Conservation (phyloP, 2,329 filamentous ascomycete genomes). For the Colletotrichum sp. region DNA sequence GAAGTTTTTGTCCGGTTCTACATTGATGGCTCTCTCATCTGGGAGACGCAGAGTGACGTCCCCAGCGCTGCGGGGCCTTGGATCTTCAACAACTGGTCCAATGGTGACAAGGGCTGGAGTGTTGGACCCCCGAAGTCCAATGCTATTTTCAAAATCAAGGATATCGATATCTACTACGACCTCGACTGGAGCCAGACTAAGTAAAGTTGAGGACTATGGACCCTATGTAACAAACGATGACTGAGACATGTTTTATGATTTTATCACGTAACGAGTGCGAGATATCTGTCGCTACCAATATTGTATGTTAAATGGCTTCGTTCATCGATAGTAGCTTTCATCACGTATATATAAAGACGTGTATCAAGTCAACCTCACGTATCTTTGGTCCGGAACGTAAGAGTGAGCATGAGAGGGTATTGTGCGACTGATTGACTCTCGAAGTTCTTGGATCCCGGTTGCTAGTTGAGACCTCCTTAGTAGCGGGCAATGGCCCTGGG, state of each 20-base stretch:
- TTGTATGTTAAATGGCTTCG: neutral
- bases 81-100: slow-evolving; percentile 36
- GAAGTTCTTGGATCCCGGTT: rapidly evolving
- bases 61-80: slow-evolving; percentile 27
- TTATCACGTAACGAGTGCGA: neutral
- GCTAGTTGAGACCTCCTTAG: neutral
- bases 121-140: slow-evolving; percentile 28
- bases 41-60: slow-evolving; percentile 28
- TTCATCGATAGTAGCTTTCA: neutral
- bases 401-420: rapidly evolving
- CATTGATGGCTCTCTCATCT: slow-evolving; percentile 28
- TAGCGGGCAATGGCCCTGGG: no score
- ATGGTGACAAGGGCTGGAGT: slow-evolving; percentile 31
- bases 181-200: slow-evolving; percentile 8
- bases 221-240: neutral
- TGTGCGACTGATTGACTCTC: rapidly evolving
- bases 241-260: neutral
- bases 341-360: neutral
- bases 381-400: neutral
- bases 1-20: slow-evolving; percentile 26
- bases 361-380: rapidly evolving
- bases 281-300: neutral
- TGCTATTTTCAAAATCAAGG: slow-evolving; percentile 18
- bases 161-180: slow-evolving; percentile 31
- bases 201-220: neutral